Conservation (phyloP, 1,284 basidiomycete species). For the Apiotrichum laibachii region DNA sequence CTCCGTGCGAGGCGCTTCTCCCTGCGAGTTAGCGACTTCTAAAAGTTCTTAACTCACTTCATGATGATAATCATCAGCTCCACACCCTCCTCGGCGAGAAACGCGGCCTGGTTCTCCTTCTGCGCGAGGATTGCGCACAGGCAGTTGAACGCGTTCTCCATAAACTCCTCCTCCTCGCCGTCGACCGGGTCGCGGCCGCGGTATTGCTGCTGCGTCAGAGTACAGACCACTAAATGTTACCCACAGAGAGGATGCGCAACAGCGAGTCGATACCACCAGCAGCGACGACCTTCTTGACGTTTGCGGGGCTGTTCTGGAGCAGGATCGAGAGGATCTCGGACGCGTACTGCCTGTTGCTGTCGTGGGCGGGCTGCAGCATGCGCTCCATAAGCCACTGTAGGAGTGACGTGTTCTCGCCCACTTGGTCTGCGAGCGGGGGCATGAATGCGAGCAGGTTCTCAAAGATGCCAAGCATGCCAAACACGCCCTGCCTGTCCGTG, state of each 20-base stretch:
- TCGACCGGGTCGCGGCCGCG: slow-evolving; percentile 75
- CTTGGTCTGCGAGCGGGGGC: slow-evolving; percentile 65
- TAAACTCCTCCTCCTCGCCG: slow-evolving; percentile 89
- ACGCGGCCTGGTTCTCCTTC: slow-evolving; percentile 70
- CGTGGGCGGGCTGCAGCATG: slow-evolving; percentile 67
- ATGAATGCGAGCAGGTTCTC: slow-evolving; percentile 89
- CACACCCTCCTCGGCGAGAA: slow-evolving; percentile 86
- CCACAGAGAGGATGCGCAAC: slow-evolving; percentile 75
- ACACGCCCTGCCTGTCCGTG: slow-evolving; percentile 82
- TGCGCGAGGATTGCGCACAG: slow-evolving; percentile 79
- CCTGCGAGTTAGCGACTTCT: slow-evolving; percentile 52
- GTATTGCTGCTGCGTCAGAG: slow-evolving; percentile 64
- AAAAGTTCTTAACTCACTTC: slow-evolving; percentile 61
- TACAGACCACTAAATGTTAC: slow-evolving; percentile 38
- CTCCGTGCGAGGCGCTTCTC: slow-evolving; percentile 76
- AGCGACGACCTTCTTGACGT: slow-evolving; percentile 64
- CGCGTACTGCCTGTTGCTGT: slow-evolving; percentile 82
- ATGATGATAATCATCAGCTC: slow-evolving; percentile 96
- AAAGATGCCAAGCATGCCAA: slow-evolving; percentile 87
- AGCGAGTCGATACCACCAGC: slow-evolving; percentile 74
- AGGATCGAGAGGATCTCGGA: slow-evolving; percentile 86
- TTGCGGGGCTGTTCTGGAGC: slow-evolving; percentile 67
- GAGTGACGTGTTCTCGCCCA: slow-evolving; percentile 71
- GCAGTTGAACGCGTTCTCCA: slow-evolving; percentile 92
- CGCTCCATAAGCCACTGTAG: slow-evolving; percentile 76